phyloP scores from a whole-genome alignment of 352 stramenopile species.

The Globisporangium acanthophoron region DNA sequence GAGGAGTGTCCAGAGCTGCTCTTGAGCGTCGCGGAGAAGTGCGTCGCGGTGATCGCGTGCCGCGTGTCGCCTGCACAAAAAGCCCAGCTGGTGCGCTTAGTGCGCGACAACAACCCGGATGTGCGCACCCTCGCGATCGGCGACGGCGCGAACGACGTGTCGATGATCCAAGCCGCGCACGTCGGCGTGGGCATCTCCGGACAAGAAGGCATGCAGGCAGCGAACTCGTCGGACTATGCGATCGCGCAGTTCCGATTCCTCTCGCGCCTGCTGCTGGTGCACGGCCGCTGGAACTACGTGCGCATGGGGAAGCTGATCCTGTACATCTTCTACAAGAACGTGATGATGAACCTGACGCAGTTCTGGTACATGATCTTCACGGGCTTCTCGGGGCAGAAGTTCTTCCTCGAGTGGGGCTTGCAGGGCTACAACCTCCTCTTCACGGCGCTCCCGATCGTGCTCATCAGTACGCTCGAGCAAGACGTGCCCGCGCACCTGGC shows the following conservation, averaged over 20 bases:
- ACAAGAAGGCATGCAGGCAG: slow-evolving; percentile 93
- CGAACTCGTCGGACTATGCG: slow-evolving; percentile 92
- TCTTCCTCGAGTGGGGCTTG: slow-evolving; percentile 79
- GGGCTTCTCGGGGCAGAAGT: slow-evolving; percentile 86
- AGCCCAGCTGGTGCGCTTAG: slow-evolving; percentile 87
- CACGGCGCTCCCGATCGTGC: slow-evolving; percentile 78
- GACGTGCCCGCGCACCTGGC: slow-evolving; percentile 70
- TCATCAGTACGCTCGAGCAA: slow-evolving; percentile 83
- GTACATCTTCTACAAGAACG: slow-evolving; percentile 96
- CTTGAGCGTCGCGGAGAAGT: slow-evolving; percentile 76
- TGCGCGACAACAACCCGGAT: slow-evolving; percentile 85
- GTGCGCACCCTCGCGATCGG: slow-evolving; percentile 89
- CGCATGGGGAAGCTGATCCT: slow-evolving; percentile 91
- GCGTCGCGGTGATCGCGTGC: slow-evolving; percentile 90
- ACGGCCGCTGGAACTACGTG: slow-evolving; percentile 93
- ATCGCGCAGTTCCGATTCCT: slow-evolving; percentile 95
- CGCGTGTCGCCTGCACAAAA: slow-evolving; percentile 93
- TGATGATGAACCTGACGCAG: slow-evolving; percentile 93
- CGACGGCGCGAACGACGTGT: slow-evolving; percentile 95
- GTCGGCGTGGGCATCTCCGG: slow-evolving; percentile 92
- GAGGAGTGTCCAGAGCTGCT: slow-evolving; percentile 71
- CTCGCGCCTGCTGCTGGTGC: slow-evolving; percentile 86
- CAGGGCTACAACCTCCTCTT: slow-evolving; percentile 89
- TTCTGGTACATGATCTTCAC: slow-evolving; percentile 94
- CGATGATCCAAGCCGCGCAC: slow-evolving; percentile 93